Evolutionary conservation across 2,329 filamentous ascomycete species (phyloP), one percentile per base, ranked within the genome.

Genomic region (Aspergillus bombycis): DNA sequence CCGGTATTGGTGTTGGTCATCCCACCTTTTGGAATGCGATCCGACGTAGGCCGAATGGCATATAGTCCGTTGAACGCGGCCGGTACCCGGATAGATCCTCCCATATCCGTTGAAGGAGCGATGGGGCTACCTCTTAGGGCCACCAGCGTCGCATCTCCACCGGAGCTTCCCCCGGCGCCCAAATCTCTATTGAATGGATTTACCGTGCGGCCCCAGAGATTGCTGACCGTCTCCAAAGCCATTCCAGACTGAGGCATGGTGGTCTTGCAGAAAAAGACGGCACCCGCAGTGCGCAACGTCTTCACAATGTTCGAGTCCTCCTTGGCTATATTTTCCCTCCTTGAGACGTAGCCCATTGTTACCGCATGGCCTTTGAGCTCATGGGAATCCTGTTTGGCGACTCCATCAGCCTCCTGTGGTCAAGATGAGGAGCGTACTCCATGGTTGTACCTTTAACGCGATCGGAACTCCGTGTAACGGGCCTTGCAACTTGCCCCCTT

Each of bases 401-500:
- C 8, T 4, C 21, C 5, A 57, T 36, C 14, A 36, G 23, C 11
- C 9, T 57, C 19, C 9, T 12, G 28, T 26, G 6, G 16, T 4
- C 12, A 6, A 26, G 38, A 16, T 19, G 11, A 26, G 34, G 11
- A 26, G 34, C 16, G 34, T 14, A 43, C 11, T 43, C 16, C 8
- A 56, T 12, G 26, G 7, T 10, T 56, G 19, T 41, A 56, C 80
- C 65, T 82, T 82, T 54, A 81, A 67, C 3, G 77, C 86, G 28
- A 88, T 77, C 2, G 86, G 86, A 1, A 88, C 76, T 9, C 87
- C 87, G 67, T 89, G 87, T 0, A 89, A 77, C 6, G 87, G 86
- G 0, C 87, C 87, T 2, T 84, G 68, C 0, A 83, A 76, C 61
- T 71, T 74, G 0, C 77, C 78, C 52, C 79, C 73, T 21, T 75